Percentiles rank a stretch among this genome's conserved stretches.
These are phyloP conservation scores for Psilocybe tampanensis DNA, from an alignment of 768 basidiomycete genomes.

Conservation along the genomic window DNA sequence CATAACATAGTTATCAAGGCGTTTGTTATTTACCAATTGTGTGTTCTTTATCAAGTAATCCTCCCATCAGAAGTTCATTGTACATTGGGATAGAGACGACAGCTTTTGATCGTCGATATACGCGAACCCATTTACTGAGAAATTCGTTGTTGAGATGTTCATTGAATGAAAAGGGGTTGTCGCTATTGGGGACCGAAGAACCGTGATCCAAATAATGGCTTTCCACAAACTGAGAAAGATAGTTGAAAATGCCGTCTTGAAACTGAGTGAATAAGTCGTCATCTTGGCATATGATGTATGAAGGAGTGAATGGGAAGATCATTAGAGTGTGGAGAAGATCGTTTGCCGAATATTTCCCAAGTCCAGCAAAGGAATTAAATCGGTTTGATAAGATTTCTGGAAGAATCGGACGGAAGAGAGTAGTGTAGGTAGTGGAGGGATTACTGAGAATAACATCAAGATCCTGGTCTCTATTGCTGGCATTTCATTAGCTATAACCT, in stretches of 20 bases:
- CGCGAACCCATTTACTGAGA: slow-evolving; percentile 1
- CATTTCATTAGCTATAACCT: no score
- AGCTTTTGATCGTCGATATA: slow-evolving; percentile 1
- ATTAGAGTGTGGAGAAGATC: slow-evolving; percentile 9
- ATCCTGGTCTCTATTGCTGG: no score
- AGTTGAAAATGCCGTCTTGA: not conserved
- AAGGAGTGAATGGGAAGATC: slow-evolving; percentile 8
- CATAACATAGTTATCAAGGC: no score
- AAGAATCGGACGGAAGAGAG: slow-evolving; percentile 1
- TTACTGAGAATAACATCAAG: no score
- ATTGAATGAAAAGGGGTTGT: slow-evolving; percentile 14
- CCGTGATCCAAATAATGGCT: not conserved
- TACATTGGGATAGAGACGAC: slow-evolving; percentile 2
- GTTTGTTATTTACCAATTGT: not conserved
- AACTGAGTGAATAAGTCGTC: not conserved
- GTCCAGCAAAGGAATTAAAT: slow-evolving; percentile 10
- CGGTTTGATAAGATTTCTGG: slow-evolving; percentile 6
- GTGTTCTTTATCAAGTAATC: slow-evolving; percentile 3
- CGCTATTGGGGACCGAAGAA: not conserved
- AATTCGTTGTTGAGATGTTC: slow-evolving; percentile 5
- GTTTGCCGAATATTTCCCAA: slow-evolving; percentile 14
- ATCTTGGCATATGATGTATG: slow-evolving; percentile 6
- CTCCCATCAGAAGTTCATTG: not conserved
- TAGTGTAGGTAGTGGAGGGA: no score
- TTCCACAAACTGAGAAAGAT: slow-evolving; percentile 5